Percentiles rank a stretch among this genome's conserved stretches.
These are phyloP conservation scores for Eucalyptus camaldulensis DNA, from an alignment of 345 rosid genomes.

Conservation along the genomic window DNA sequence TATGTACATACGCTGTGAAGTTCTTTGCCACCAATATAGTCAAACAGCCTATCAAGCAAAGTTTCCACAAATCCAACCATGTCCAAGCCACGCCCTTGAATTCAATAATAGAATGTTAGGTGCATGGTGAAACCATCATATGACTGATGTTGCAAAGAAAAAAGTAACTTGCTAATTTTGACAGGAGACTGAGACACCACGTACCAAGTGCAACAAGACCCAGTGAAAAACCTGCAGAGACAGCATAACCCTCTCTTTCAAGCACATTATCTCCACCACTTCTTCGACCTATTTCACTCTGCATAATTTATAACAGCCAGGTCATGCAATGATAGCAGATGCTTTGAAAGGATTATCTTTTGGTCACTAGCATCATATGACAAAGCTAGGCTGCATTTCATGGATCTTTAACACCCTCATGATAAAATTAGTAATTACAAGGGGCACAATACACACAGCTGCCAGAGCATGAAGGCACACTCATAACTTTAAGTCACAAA, in stretches of 20 bases:
- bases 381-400: not conserved
- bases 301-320: constrained; percentile 4
- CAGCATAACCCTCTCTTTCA: constrained; percentile 99
- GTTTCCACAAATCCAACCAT: constrained; percentile 63
- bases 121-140: not conserved
- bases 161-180: not conserved
- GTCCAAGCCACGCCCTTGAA: constrained; percentile 85
- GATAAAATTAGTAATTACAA: not conserved
- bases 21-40: constrained; percentile 89
- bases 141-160: not conserved
- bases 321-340: not conserved
- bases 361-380: not conserved
- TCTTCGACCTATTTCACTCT: constrained; percentile 97
- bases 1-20: constrained; percentile 32
- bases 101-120: not conserved
- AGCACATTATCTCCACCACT: constrained; percentile 98
- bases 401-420: not conserved
- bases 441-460: not conserved
- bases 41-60: constrained; percentile 67
- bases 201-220: constrained; percentile 97
- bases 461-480: not conserved
- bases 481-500: not conserved
- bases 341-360: not conserved
- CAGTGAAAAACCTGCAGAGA: constrained; percentile 94
- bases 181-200: constrained; percentile 1